Percentiles rank a stretch among this genome's conserved stretches.
Conservation (phyloP, 2,329 filamentous ascomycete genomes). For the Trichophyton mentagrophytes region DNA sequence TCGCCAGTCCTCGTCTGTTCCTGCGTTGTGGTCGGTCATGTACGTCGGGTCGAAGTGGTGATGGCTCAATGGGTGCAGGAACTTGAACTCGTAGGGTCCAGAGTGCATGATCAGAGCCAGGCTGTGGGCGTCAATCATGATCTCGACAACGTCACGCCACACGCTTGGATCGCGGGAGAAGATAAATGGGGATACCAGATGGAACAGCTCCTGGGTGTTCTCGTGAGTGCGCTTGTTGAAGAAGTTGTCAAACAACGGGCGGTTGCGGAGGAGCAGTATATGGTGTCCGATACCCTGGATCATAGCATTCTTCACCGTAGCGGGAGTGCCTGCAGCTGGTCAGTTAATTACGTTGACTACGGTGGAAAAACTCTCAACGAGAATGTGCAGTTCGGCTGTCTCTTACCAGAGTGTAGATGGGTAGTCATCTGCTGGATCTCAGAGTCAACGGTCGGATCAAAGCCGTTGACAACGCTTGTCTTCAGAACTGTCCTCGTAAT, state of each 20-base stretch:
- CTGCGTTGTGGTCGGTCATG: conserved; percentile 1
- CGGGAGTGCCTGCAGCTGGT: conserved; percentile 13
- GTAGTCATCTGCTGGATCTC: conserved; percentile 16
- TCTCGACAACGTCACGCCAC: conserved; percentile 15
- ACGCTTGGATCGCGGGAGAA: conserved; percentile 8
- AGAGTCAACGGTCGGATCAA: conserved; percentile 15
- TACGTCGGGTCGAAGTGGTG: neutral
- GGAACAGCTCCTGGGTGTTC: conserved; percentile 16
- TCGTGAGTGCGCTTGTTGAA: conserved; percentile 13
- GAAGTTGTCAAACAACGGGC: conserved; percentile 18
- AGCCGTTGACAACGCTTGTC: conserved; percentile 17
- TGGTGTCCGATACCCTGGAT: conserved; percentile 15
- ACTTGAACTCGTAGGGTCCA: conserved; percentile 18
- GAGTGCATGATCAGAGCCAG: conserved; percentile 21
- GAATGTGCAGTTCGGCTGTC: neutral
- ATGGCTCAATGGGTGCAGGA: neutral
- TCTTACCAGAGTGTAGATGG: conserved; percentile 15
- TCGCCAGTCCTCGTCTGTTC: neutral
- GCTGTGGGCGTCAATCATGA: conserved; percentile 20
- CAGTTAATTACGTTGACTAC: neutral
- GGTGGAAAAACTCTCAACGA: neutral
- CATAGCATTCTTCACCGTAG: conserved; percentile 14
- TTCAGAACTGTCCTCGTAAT: conserved; percentile 17
- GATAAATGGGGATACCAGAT: conserved; percentile 17
- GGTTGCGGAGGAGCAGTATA: conserved; percentile 13